Evolutionary conservation across 352 stramenopile genomes (phyloP).

Genomic region (Elongisporangium undulatum): DNA sequence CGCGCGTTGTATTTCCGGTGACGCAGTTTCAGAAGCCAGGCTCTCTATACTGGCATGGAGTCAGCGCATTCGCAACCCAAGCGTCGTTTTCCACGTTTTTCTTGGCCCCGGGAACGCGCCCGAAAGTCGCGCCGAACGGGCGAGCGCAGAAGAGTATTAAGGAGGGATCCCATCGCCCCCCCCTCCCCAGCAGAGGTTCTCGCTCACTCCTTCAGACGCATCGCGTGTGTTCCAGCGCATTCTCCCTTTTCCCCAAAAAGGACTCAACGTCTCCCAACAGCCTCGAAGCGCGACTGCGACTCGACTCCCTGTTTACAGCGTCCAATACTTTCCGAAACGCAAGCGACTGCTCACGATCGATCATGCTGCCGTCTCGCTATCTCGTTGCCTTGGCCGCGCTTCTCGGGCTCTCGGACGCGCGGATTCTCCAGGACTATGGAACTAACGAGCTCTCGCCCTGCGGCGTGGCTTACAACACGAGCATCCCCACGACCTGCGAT

Average conservation of each 20-base stretch:
- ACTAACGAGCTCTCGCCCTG: not conserved
- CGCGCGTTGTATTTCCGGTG: not conserved
- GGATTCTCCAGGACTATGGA: not conserved
- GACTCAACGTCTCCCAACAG: not conserved
- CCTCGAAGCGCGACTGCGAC: not conserved
- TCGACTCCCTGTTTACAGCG: not conserved
- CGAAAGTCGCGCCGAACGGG: not conserved
- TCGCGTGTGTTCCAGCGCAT: not conserved
- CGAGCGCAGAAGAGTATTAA: not conserved
- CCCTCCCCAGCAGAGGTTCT: not conserved
- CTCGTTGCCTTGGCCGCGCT: not conserved
- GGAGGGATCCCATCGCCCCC: not conserved
- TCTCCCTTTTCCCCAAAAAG: not conserved
- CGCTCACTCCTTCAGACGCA: not conserved
- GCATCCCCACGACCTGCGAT: not conserved
- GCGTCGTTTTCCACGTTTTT: not conserved
- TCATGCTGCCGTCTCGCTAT: not conserved
- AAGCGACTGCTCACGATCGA: not conserved
- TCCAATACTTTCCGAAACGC: not conserved
- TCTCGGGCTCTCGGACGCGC: not conserved
- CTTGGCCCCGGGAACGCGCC: not conserved
- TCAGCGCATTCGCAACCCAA: not conserved
- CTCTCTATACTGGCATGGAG: not conserved
- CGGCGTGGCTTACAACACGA: not conserved
- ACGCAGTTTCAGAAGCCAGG: not conserved